A percentile compares a stretch with the other conserved stretches of the same genome.
Conservation (phyloP, 441 rosid species). For the Francoa sonchifolia region DNA sequence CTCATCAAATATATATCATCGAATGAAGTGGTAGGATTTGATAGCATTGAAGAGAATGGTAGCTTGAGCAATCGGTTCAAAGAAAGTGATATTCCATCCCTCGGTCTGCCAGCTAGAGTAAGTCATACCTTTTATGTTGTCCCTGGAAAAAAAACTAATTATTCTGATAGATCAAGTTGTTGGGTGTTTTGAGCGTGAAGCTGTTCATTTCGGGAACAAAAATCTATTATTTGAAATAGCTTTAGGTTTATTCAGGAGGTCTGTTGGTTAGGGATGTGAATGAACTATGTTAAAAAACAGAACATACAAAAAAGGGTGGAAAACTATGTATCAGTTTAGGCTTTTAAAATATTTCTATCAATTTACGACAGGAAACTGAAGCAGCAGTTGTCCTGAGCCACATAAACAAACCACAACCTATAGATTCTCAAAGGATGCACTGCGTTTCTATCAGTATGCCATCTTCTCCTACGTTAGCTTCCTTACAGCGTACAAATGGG, state of each 20-base stretch:
- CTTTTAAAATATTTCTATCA: too few relatives aligned
- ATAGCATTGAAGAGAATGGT: slow-evolving; percentile 1
- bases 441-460: slow-evolving; percentile 53
- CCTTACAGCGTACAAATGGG: slow-evolving; percentile 3
- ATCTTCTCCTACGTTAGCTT: slow-evolving; percentile 20
- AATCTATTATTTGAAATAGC: too few relatives aligned
- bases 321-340: too few relatives aligned
- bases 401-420: slow-evolving; percentile 1
- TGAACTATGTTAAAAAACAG: too few relatives aligned
- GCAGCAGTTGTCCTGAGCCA: slow-evolving; percentile 6
- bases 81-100: not conserved
- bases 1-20: slow-evolving; percentile 29
- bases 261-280: too few relatives aligned
- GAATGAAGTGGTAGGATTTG: slow-evolving; percentile 25
- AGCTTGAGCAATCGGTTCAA: not conserved
- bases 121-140: not conserved
- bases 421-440: slow-evolving; percentile 14
- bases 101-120: slow-evolving; percentile 6
- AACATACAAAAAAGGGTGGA: too few relatives aligned
- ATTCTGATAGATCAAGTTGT: too few relatives aligned
- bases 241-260: too few relatives aligned
- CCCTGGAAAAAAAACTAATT: too few relatives aligned
- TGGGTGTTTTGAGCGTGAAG: too few relatives aligned
- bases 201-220: too few relatives aligned
- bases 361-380: slow-evolving; percentile 13